Percentiles rank a stretch among this genome's conserved stretches.
phyloP scores from a whole-genome alignment of 805 yeast genomes.

The Hanseniaspora valbyensis region DNA sequence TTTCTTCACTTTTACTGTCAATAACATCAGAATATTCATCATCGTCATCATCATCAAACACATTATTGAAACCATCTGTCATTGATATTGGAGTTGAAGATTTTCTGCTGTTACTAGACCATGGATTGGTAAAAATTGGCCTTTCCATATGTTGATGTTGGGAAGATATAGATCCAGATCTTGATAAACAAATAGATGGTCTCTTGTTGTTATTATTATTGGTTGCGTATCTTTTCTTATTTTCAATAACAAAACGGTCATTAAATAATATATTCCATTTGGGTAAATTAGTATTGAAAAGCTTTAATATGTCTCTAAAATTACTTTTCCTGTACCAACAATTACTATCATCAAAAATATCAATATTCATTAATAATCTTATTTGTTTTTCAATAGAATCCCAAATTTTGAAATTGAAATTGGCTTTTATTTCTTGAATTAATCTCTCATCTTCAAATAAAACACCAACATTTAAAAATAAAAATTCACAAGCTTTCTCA shows the following conservation, averaged over 20 bases:
- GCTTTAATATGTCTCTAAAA: neutral
- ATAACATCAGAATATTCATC: no score
- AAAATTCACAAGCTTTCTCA: constrained; percentile 54
- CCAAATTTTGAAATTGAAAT: constrained; percentile 24
- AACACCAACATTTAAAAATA: constrained; percentile 53
- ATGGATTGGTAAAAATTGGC: neutral
- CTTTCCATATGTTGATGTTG: neutral
- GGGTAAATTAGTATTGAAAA: neutral
- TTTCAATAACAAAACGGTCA: neutral
- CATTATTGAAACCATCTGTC: neutral
- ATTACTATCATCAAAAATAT: neutral
- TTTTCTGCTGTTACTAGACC: neutral
- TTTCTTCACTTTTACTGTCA: no score
- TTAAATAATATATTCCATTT: constrained; percentile 6
- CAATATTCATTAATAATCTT: constrained; percentile 9
- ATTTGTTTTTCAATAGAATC: constrained; percentile 19
- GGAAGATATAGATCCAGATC: neutral
- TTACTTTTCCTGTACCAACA: constrained; percentile 3
- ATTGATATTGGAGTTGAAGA: neutral
- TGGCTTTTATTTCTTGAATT: constrained; percentile 26
- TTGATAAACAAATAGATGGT: neutral
- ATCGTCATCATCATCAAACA: neutral
- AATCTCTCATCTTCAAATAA: constrained; percentile 39
- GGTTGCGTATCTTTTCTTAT: neutral
- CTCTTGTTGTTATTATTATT: neutral